A percentile compares a stretch with the other conserved stretches of the same genome.
Conservation (phyloP, 257 asterid genomes). For the Forsythia suspensa region DNA sequence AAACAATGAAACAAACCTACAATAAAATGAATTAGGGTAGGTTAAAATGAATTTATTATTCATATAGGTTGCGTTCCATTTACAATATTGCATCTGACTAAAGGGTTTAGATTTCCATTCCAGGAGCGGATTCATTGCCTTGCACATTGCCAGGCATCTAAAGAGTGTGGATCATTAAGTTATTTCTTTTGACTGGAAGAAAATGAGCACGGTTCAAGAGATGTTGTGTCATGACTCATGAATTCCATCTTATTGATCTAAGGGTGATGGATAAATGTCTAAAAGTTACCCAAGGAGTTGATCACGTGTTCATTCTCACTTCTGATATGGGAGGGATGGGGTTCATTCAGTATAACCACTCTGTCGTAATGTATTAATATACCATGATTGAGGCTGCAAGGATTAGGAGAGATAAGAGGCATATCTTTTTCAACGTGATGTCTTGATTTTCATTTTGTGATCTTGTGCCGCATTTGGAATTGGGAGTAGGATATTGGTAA, state of each 20-base stretch:
- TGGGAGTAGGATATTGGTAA: no score
- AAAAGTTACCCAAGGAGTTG: slow-evolving; percentile 63
- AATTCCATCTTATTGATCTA: slow-evolving; percentile 80
- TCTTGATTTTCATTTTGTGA: background rate
- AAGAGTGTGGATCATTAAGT: slow-evolving; percentile 79
- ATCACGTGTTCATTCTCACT: slow-evolving; percentile 83
- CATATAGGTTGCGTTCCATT: no score
- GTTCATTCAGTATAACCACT: slow-evolving; percentile 83
- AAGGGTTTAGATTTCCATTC: slow-evolving; percentile 45
- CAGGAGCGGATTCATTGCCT: slow-evolving; percentile 90
- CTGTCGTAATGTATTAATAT: slow-evolving; percentile 83
- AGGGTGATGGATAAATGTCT: slow-evolving; percentile 93
- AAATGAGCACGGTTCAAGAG: slow-evolving; percentile 87
- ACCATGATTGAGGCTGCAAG: slow-evolving; percentile 90
- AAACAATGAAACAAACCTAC: no score
- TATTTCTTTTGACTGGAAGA: slow-evolving; percentile 90
- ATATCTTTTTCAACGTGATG: slow-evolving; percentile 8
- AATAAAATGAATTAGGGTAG: no score
- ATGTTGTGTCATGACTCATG: slow-evolving; percentile 63
- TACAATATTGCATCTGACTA: no score
- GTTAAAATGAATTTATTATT: no score
- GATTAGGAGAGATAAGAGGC: slow-evolving; percentile 74
- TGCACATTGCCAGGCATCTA: slow-evolving; percentile 80
- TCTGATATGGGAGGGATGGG: slow-evolving; percentile 98
- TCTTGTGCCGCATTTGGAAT: background rate